Percentiles rank a stretch among this genome's conserved stretches.
Evolutionary conservation across 164 flowering plant species (phyloP).

Genomic region (Malania oleifera): DNA sequence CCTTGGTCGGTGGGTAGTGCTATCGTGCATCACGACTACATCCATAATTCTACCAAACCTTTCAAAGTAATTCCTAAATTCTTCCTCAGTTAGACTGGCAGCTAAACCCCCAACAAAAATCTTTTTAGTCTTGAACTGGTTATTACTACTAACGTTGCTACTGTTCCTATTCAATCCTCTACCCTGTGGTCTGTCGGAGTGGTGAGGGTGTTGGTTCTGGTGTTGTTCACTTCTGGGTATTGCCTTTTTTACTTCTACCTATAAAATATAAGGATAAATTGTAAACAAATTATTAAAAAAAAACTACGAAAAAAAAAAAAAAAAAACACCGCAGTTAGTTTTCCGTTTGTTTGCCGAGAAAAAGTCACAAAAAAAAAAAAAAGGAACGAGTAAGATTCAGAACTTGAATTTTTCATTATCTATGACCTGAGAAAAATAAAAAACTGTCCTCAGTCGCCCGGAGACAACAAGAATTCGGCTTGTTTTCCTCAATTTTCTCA

Average conservation of each 20-base stretch:
- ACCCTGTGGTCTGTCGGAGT: conserved; percentile 9
- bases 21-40: conserved; percentile 71
- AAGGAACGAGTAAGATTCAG: too few species aligned
- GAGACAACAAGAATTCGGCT: too few species aligned
- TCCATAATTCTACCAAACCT: conserved; percentile 59
- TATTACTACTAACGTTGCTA: conserved; percentile 17
- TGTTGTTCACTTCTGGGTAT: conserved; percentile 56
- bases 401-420: too few species aligned
- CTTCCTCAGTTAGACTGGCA: conserved; percentile 48
- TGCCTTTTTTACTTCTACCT: conserved; percentile 81
- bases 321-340: background rate
- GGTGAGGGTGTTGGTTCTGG: conserved; percentile 20
- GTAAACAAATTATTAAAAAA: background rate
- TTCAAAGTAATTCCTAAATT: conserved; percentile 57
- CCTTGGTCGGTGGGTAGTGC: conserved; percentile 51
- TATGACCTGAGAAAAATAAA: too few species aligned
- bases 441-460: too few species aligned
- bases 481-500: too few species aligned
- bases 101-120: conserved; percentile 83
- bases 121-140: conserved; percentile 52
- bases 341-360: background rate
- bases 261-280: conserved; percentile 11
- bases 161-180: conserved; percentile 19
- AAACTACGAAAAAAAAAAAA: background rate
- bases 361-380: background rate